Base-by-base conservation (phyloP, 2,329 filamentous ascomycete species). In the Cordyceps javanica region DNA sequence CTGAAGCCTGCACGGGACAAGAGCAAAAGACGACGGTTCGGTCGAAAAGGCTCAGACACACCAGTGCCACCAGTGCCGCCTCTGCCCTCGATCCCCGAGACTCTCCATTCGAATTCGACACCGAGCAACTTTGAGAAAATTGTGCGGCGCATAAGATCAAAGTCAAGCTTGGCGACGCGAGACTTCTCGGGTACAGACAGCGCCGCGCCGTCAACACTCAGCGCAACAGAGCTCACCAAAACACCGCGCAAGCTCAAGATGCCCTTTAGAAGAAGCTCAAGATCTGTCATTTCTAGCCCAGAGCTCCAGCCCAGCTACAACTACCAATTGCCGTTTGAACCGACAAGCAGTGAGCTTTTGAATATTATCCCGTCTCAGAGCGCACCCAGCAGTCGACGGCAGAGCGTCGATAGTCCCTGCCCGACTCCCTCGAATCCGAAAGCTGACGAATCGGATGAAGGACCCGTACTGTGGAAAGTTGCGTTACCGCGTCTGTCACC, bases 401-500 rank as follows among this genome's bases (percentile, higher is more conserved):
- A 52, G 26, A 59, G 57, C 32, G 9, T 50, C n/a, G 41, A 23
- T 14, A 39, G 34, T 32, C n/a, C 48, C 5, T 19, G n/a, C 3
- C 42, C 41, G 23, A 34, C 16, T 25, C 1, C 21, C 1, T 26
- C n/a, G n/a, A n/a, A 39, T 21, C 42, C 39, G 9, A 19, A 36
- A n/a, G 32, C 14, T 7, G 16, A 36, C 0, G 25, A 44, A 13
- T 4, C 21, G 9, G 42, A 55, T 26, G 30, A 44, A 3, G 46
- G 13, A 6, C 32, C 30, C 5, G 14, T 44, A n/a, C 23, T 23
- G 19, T 63, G 59, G 45, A 39, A 8, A 16, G 57, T 73, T 21
- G 60, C 51, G 5, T 55, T 60, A 21, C 70, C 72, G 0, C 68
- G 72, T 0, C 50, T 76, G 4, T 74, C 73, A 1, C 71, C 72